Evolutionary conservation across 2,329 filamentous ascomycete genomes (phyloP).

Genomic region (Xylariales sp.): DNA sequence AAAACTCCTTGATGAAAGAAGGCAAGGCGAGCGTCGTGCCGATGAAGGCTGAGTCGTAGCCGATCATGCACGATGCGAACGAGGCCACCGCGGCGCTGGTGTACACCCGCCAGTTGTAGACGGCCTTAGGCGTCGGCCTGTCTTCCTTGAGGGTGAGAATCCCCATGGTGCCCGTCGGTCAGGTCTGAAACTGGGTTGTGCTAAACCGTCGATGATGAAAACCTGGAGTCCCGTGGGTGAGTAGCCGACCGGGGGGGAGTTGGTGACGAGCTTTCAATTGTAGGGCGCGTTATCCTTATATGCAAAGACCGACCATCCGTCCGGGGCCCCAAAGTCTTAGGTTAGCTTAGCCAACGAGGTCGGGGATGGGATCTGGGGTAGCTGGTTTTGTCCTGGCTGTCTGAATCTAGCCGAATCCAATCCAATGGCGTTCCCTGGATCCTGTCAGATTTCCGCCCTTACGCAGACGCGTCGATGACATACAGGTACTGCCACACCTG

Average conservation of each 20-base stretch:
- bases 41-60: conserved; percentile 80
- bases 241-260: background rate
- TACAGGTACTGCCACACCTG: background rate
- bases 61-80: conserved; percentile 68
- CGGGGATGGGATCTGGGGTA: conserved; percentile 34
- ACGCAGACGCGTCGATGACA: background rate
- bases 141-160: conserved; percentile 66
- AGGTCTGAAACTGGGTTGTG: background rate
- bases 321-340: conserved; percentile 27
- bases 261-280: background rate
- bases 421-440: background rate
- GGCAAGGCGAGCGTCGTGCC: conserved; percentile 78
- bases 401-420: background rate
- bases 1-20: conserved; percentile 77
- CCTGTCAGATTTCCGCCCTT: background rate
- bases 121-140: conserved; percentile 65
- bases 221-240: conserved; percentile 11
- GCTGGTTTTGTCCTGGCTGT: background rate
- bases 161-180: conserved; percentile 51
- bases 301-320: conserved; percentile 6
- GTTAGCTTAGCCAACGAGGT: background rate
- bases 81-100: conserved; percentile 64
- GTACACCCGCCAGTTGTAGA: conserved; percentile 73
- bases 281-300: conserved; percentile 19
- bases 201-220: conserved; percentile 3